Percentiles rank a stretch among this genome's conserved stretches.
These are phyloP conservation scores for Triglochin maritima DNA, from an alignment of 106 monocot species.

Conservation along the genomic window DNA sequence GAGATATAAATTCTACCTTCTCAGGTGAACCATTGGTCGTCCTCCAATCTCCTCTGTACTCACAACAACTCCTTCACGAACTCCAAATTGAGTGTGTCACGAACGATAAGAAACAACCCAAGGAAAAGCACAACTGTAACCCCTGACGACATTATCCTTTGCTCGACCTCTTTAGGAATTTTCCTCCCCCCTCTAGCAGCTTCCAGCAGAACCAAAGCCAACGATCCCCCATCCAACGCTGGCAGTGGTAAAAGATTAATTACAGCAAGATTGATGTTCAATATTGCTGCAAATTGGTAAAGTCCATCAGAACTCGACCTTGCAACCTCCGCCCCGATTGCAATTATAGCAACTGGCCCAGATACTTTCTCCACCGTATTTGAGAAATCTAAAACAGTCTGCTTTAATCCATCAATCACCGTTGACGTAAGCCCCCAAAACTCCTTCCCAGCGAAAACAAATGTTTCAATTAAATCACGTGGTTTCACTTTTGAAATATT, in stretches of 20 bases:
- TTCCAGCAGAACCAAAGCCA: conserved; percentile 71
- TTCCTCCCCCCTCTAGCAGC: conserved; percentile 80
- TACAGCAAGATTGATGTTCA: conserved; percentile 76
- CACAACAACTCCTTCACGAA: conserved; percentile 89
- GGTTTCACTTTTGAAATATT: conserved; percentile 34
- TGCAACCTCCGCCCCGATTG: conserved; percentile 84
- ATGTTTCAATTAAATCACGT: conserved; percentile 33
- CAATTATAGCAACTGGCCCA: conserved; percentile 91
- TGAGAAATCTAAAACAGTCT: conserved; percentile 81
- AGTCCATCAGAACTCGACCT: conserved; percentile 68
- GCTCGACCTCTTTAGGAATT: conserved; percentile 81
- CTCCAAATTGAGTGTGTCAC: conserved; percentile 83
- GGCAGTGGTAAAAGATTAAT: conserved; percentile 91
- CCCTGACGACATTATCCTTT: conserved; percentile 82
- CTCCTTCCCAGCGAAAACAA: conserved; percentile 38
- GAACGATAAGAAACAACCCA: conserved; percentile 77
- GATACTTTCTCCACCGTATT: conserved; percentile 80
- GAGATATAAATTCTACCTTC: no score
- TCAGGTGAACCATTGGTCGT: no score
- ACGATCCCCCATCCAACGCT: conserved; percentile 76
- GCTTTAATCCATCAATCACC: conserved; percentile 72
- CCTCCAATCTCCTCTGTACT: background rate
- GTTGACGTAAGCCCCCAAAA: conserved; percentile 33
- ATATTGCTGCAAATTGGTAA: conserved; percentile 83
- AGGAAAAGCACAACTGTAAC: conserved; percentile 55